phyloP scores from a whole-genome alignment of 495 filamentous ascomycete species.

The Xylaria curta region DNA sequence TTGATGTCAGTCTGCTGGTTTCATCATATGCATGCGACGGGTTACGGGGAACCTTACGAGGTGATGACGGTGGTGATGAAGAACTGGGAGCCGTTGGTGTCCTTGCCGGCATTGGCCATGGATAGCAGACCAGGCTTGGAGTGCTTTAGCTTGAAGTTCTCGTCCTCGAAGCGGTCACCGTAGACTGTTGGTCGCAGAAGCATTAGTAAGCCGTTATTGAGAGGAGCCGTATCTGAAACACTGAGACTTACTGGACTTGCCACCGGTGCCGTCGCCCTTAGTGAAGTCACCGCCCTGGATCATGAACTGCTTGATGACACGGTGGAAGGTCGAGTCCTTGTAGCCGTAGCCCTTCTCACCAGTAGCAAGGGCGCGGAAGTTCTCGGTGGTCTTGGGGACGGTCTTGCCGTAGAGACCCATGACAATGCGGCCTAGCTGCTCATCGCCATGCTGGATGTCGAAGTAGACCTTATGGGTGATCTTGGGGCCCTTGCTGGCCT shows the following conservation, averaged over 20 bases:
- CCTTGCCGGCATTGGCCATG: slow-evolving; percentile 97
- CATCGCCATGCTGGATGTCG: slow-evolving; percentile 89
- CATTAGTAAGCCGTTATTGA: slow-evolving; percentile 20
- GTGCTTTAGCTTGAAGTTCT: slow-evolving; percentile 99
- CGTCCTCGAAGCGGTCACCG: slow-evolving; percentile 91
- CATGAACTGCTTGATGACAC: slow-evolving; percentile 99
- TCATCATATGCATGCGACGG: not conserved
- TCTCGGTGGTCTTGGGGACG: slow-evolving; percentile 95
- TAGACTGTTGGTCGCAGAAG: slow-evolving; percentile 64
- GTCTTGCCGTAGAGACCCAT: slow-evolving; percentile 98
- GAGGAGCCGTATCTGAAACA: slow-evolving; percentile 22
- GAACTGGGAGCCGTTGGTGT: slow-evolving; percentile 99
- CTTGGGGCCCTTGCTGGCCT: slow-evolving; percentile 88
- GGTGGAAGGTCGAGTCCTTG: slow-evolving; percentile 94
- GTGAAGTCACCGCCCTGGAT: slow-evolving; percentile 99
- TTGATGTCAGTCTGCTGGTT: slow-evolving; percentile 29
- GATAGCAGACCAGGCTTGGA: slow-evolving; percentile 67
- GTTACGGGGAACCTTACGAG: slow-evolving; percentile 59
- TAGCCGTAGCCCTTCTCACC: slow-evolving; percentile 98
- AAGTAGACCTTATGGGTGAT: slow-evolving; percentile 98
- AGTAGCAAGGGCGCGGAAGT: slow-evolving; percentile 96
- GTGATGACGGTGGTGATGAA: slow-evolving; percentile 92
- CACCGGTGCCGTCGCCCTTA: slow-evolving; percentile 91
- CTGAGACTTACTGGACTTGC: slow-evolving; percentile 76
- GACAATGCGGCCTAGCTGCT: slow-evolving; percentile 83